Base-by-base conservation (phyloP, 164 flowering plant species). In the Piper longum region DNA sequence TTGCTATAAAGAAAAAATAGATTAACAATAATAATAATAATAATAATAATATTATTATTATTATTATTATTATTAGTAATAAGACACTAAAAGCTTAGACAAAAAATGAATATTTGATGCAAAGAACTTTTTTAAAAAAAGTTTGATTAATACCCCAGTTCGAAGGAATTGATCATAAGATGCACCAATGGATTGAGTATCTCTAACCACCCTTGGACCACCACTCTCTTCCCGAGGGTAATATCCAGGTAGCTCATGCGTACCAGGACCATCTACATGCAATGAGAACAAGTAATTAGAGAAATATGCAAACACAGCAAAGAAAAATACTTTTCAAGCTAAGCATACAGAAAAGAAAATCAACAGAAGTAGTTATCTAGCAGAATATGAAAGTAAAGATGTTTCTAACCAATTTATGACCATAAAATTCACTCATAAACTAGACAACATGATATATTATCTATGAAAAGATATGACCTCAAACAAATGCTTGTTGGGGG, bases 111-210 rank as follows among this genome's bases (percentile, higher is more conserved):
- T 9, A 48, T 14, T 57, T 17, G 57, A 26, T 66, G 41, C 44
- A n/a, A 66, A 61, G 16, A 64, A 13, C 43, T 11, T n/a, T 9
- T 41, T 14, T 52, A 4, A 36, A 4, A 41, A 0, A 72, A 11
- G 7, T 14, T 59, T 40, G 55, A 59, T 18, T 40, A 45, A 36
- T 84, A 86, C 92, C 82, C 77, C 68, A 59, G 70, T 78, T 8
- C 83, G 97, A 41, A 90, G 75, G 65, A 87, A 90, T 43, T 82
- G 88, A 54, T 87, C 97, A 75, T 90, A 90, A 5, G 95, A 80
- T 64, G 88, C 85, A n/a, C 78, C 81, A 61, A 88, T 76, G 41
- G 87, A 70, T 17, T 90, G 87, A 61, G 81, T 73, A 64, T 85
- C 93, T 75, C 83, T 82, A 42, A 69, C 41, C 48, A 58, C 71